These are phyloP conservation scores for Kwoniella shandongensis DNA, from an alignment of 768 basidiomycete genomes.

Conservation along the genomic window DNA sequence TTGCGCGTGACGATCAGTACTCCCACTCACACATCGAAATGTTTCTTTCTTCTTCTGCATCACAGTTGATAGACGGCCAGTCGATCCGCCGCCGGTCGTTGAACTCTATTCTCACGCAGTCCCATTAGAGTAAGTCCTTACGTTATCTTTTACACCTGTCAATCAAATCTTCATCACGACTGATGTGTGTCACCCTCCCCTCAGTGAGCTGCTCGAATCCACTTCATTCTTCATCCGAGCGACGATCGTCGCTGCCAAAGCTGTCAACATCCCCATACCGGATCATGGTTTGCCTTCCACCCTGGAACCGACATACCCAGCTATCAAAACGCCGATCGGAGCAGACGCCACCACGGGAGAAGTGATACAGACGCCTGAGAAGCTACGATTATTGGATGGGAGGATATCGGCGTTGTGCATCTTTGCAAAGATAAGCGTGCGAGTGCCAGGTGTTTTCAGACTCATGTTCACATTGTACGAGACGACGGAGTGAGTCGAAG, in stretches of 20 bases:
- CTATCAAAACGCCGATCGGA: conserved; percentile 48
- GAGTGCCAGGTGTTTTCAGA: conserved; percentile 52
- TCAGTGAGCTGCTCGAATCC: conserved; percentile 40
- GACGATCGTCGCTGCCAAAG: conserved; percentile 41
- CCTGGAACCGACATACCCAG: conserved; percentile 23
- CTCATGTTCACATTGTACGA: conserved; percentile 51
- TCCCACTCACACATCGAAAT: too few relatives aligned
- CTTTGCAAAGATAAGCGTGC: conserved; percentile 52
- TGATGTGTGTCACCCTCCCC: too few relatives aligned
- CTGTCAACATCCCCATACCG: conserved; percentile 17
- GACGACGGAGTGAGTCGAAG: conserved; percentile 43
- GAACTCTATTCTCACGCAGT: conserved; percentile 29
- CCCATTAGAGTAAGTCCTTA: conserved; percentile 10
- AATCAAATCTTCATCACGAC: too few relatives aligned
- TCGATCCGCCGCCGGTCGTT: conserved; percentile 54
- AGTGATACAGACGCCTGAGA: conserved; percentile 50
- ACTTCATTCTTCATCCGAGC: conserved; percentile 50
- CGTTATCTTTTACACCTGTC: background rate
- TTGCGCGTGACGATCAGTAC: background rate
- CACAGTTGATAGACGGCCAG: conserved; percentile 53
- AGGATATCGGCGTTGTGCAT: conserved; percentile 45
- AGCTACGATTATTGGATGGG: conserved; percentile 46
- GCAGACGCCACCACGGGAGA: conserved; percentile 53
- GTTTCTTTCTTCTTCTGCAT: too few relatives aligned
- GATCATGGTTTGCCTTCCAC: conserved; percentile 16